Evolutionary conservation across 768 basidiomycete species (phyloP).

Genomic region (Royoungia palumana): DNA sequence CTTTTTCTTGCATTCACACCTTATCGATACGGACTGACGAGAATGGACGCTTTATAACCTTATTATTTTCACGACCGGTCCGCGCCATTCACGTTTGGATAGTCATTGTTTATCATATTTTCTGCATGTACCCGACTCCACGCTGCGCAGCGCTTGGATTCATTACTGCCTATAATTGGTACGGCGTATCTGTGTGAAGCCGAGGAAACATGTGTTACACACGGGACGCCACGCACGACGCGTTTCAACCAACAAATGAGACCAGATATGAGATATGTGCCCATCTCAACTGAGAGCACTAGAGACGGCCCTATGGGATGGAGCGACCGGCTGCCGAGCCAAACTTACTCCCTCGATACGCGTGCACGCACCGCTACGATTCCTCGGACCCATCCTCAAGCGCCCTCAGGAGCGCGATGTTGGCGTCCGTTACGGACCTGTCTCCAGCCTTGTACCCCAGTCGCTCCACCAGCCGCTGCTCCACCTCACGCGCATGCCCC

Average conservation of each 20-base stretch:
- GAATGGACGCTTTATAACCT: slow-evolving; percentile 8
- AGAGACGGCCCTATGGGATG: too few species aligned
- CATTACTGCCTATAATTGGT: neutral
- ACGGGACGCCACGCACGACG: too few species aligned
- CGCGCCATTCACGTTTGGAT: neutral
- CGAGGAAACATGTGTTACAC: neutral
- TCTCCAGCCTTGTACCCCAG: slow-evolving; percentile 26
- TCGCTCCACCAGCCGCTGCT: slow-evolving; percentile 19
- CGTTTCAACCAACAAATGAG: too few species aligned
- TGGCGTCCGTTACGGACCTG: slow-evolving; percentile 20
- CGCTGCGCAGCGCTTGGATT: slow-evolving; percentile 3
- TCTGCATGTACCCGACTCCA: neutral
- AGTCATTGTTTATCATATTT: too few species aligned
- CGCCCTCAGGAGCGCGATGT: slow-evolving; percentile 15
- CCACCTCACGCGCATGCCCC: slow-evolving; percentile 32
- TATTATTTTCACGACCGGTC: neutral
- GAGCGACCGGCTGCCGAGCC: too few species aligned
- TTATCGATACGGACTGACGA: neutral
- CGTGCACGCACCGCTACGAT: neutral
- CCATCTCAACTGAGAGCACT: too few species aligned
- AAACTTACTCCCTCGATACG: too few species aligned
- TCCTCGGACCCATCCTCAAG: slow-evolving; percentile 12
- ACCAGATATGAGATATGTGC: too few species aligned
- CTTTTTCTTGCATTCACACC: slow-evolving; percentile 1
- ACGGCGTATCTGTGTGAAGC: neutral